Evolutionary conservation across 306 rosid genomes (phyloP).

Genomic region (Oxytropis ochrocephala): DNA sequence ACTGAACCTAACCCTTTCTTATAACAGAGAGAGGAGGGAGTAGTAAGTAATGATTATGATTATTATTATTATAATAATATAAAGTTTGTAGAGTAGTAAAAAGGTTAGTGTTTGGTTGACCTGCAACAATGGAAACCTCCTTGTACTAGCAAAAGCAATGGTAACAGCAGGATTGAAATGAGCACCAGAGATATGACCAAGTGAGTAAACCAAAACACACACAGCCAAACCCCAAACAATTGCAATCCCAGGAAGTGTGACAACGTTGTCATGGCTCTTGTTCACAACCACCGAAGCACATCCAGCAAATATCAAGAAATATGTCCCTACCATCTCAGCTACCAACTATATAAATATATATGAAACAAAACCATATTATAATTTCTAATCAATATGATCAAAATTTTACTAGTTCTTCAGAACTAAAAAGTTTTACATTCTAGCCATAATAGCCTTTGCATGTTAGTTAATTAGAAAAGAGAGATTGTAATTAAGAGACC

Average conservation of each 20-base stretch:
- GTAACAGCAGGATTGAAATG: slow-evolving; percentile 93
- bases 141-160: slow-evolving; percentile 61
- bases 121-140: slow-evolving; percentile 61
- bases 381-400: background rate
- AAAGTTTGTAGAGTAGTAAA: background rate
- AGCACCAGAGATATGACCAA: slow-evolving; percentile 88
- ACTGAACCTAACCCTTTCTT: too few relatives aligned
- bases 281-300: slow-evolving; percentile 70
- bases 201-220: slow-evolving; percentile 54
- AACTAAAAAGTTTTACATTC: background rate
- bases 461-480: too few relatives aligned
- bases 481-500: slow-evolving; percentile 30
- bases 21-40: too few relatives aligned
- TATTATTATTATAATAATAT: too few relatives aligned
- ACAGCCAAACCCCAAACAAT: slow-evolving; percentile 70
- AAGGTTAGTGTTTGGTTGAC: slow-evolving; percentile 23
- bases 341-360: slow-evolving; percentile 48
- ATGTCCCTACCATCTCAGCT: slow-evolving; percentile 75
- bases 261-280: slow-evolving; percentile 17
- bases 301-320: slow-evolving; percentile 72
- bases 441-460: too few relatives aligned
- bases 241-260: slow-evolving; percentile 62
- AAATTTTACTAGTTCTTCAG: background rate
- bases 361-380: background rate
- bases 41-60: too few relatives aligned